These are phyloP conservation scores for Elongisporangium undulatum DNA, from an alignment of 352 stramenopile species.

Conservation along the genomic window DNA sequence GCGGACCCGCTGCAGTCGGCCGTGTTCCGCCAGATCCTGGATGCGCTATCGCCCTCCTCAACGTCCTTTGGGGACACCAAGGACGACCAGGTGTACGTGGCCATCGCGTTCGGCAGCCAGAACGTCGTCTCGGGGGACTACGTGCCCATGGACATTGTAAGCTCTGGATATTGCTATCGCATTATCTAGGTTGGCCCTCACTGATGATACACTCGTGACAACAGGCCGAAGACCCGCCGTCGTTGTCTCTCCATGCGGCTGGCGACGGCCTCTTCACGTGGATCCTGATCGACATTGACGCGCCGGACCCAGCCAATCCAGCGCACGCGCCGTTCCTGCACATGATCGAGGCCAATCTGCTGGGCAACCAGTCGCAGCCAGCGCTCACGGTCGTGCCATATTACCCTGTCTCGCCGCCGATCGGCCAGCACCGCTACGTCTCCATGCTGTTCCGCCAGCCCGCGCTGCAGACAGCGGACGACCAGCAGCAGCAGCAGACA, in stretches of 20 bases:
- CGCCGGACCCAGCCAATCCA: slow-evolving; percentile 40
- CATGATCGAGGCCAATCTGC: slow-evolving; percentile 47
- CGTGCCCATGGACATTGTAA: slow-evolving; percentile 32
- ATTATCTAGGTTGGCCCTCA: not conserved
- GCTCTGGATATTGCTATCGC: not conserved
- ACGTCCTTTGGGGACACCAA: not conserved
- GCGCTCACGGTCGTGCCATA: slow-evolving; percentile 41
- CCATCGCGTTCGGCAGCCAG: slow-evolving; percentile 19
- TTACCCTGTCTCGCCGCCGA: slow-evolving; percentile 48
- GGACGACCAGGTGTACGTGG: slow-evolving; percentile 10
- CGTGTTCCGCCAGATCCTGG: slow-evolving; percentile 7
- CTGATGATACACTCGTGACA: not conserved
- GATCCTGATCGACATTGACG: slow-evolving; percentile 69
- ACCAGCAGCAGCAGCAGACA: slow-evolving; percentile 7
- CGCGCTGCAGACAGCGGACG: not conserved
- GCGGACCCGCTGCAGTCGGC: slow-evolving; percentile 5
- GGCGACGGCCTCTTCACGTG: slow-evolving; percentile 41
- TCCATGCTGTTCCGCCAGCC: slow-evolving; percentile 42
- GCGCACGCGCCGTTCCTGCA: slow-evolving; percentile 67
- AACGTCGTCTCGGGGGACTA: slow-evolving; percentile 17
- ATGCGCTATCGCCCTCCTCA: slow-evolving; percentile 2
- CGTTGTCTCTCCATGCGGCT: slow-evolving; percentile 15
- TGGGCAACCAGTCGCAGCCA: not conserved
- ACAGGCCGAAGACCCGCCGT: slow-evolving; percentile 27
- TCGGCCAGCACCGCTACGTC: slow-evolving; percentile 54